Conservation (phyloP, 768 basidiomycete genomes). For the Hericium coralloides region DNA sequence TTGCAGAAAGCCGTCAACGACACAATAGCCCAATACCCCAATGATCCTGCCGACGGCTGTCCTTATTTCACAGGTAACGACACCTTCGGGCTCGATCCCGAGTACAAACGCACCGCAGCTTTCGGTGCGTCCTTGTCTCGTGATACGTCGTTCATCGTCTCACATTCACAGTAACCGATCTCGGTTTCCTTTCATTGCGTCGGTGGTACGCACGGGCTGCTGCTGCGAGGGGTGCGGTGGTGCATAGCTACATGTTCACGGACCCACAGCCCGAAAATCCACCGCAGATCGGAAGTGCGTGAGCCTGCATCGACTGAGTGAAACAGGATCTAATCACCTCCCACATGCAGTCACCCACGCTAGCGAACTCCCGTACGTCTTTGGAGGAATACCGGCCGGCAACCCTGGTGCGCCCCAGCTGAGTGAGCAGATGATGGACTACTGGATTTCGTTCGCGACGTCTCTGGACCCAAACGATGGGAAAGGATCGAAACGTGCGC, state of each 20-base stretch:
- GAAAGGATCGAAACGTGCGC: constrained; percentile 25
- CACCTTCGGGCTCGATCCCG: constrained; percentile 32
- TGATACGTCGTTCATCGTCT: not conserved
- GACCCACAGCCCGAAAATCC: constrained; percentile 21
- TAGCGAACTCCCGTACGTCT: constrained; percentile 17
- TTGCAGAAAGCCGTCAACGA: constrained; percentile 16
- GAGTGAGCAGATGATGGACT: constrained; percentile 31
- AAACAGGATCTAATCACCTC: not conserved
- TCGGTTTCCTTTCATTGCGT: constrained; percentile 29
- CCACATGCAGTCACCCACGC: constrained; percentile 8
- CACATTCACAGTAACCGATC: constrained; percentile 25
- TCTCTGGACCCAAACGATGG: constrained; percentile 37
- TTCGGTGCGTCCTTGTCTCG: constrained; percentile 12
- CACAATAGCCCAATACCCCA: constrained; percentile 32
- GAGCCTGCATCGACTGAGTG: not conserved
- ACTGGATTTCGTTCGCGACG: constrained; percentile 39
- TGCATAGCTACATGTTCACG: constrained; percentile 35
- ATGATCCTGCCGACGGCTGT: constrained; percentile 32
- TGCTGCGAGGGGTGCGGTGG: constrained; percentile 26
- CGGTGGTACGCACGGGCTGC: constrained; percentile 33
- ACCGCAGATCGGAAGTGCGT: constrained; percentile 4
- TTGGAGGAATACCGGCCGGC: not conserved
- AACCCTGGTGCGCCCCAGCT: constrained; percentile 9
- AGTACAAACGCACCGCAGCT: constrained; percentile 31
- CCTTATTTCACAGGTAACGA: constrained; percentile 38